Base-by-base conservation (phyloP, 371 early-diverging fungal genomes). In the Mortierella sp. region DNA sequence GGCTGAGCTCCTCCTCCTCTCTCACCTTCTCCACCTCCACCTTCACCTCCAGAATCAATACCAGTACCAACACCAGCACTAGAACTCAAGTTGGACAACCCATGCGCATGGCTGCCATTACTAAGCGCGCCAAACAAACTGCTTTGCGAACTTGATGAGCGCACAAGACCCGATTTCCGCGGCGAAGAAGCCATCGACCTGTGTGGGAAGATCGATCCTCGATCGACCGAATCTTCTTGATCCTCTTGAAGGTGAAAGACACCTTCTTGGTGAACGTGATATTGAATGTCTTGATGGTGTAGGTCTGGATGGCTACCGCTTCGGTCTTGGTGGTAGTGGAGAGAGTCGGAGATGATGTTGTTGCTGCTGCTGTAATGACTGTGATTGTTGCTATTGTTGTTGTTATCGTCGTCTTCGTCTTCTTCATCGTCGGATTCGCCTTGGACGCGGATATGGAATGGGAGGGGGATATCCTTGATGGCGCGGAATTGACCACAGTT, bases 401-500 rank as follows among this genome's bases (percentile, higher is more conserved):
- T 65, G 38, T 19, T 38, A 21, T 78, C 79, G 31, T 77, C 73
- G 42, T 78, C 83, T 34, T 83, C 75, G 0, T 83, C 76, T 50
- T 80, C 74, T 0, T 79, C 78, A 24, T 77, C 80, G 42, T 63
- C 75, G 31, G 77, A 60, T 6, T 87, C 81, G 31, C 71, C 81
- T 48, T 85, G 80, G 48, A 84, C 77, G 28, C 86, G 88, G 72
- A 82, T 83, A 42, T 83, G 81, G 76, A 92, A 95, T 48, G 97
- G 97, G 44, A 97, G 88, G 19, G 95, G 97, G 28, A 97, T 94
- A 42, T 97, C 97, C 58, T 94, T 94, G 80, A 96, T 96, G 0
- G 97, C 98, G 24, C 96, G 92, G 90, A 94, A 96, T 76, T 94
- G 90, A 44, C 95, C 96, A 78, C 95, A 94, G 80, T 97, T 98